Evolutionary conservation across 495 filamentous ascomycete genomes (phyloP), one percentile per base, ranked within the genome.

Genomic region (Penicillium dipodomyicola): DNA sequence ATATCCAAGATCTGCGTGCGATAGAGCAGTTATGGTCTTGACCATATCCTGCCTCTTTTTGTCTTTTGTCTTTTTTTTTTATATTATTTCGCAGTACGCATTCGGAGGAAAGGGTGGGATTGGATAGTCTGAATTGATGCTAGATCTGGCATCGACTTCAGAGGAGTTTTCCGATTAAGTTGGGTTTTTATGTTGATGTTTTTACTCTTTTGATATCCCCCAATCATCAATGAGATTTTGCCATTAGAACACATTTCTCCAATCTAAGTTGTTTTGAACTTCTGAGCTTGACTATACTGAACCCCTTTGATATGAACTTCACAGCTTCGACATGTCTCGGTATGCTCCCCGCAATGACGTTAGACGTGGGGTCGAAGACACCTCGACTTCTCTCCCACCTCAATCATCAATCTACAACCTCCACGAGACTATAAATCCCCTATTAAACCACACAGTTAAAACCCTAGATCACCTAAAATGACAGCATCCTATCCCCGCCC

Each of bases 401-500:
- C 14, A 15, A 30, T 30, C 44, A 4, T 25, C 10, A 45, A 27
- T 2, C 14, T 19, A 8, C 15, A 47, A 47, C 27, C 5, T 6
- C 23, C 4, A 32, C 19, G 44, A 39, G 19, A 23, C 20, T 14
- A 7, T 23, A 44, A 25, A n/a, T 6, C 12, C 12, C 9, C 22
- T 5, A 44, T 44, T 40, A 20, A 23, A 41, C 3, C 17, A 39
- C 9, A 15, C 32, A 54, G 0, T 29, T 5, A 58, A 6, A 6
- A 32, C 10, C 6, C 39, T 11, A 30, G 79, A 63, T 86, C 65
- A 33, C 27, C 23, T 22, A 65, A 30, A 23, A 72, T 70, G 69
- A 39, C 54, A 22, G 45, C 63, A 41, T 70, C 54, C 40, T 68
- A 76, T 40, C 72, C 72, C 5, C 72, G 83, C 10, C 82, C 83